These are phyloP conservation scores for Aureobasidium subglaciale DNA, from an alignment of 2,329 filamentous ascomycete genomes.

Conservation along the genomic window DNA sequence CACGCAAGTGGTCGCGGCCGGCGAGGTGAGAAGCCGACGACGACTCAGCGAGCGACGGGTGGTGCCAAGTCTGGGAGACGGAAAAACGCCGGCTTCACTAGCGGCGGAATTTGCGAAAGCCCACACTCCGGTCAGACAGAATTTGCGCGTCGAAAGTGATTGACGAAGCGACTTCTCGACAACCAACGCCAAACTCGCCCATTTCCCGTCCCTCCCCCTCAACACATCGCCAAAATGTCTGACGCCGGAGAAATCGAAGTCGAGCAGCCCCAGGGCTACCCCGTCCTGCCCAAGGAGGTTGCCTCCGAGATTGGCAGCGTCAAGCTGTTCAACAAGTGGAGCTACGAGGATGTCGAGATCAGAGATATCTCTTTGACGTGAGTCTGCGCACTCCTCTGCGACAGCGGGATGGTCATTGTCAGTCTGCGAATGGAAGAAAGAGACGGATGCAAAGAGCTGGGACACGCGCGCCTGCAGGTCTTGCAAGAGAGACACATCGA, in stretches of 20 bases:
- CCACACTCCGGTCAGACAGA: not conserved
- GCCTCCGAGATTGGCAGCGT: conserved; percentile 80
- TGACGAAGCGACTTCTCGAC: conserved; percentile 15
- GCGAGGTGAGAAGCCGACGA: not conserved
- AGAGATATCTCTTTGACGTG: conserved; percentile 99
- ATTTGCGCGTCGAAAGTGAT: not conserved
- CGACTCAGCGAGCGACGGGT: too few relatives aligned
- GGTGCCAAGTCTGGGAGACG: not conserved
- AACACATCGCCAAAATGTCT: conserved; percentile 68
- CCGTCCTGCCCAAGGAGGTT: conserved; percentile 89
- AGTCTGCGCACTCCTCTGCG: conserved; percentile 33
- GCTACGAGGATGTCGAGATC: conserved; percentile 98
- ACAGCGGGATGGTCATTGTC: conserved; percentile 10
- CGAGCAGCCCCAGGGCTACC: conserved; percentile 72
- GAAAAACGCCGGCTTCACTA: not conserved
- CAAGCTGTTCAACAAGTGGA: conserved; percentile 98
- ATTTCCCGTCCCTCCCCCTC: conserved; percentile 10
- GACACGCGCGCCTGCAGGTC: not conserved
- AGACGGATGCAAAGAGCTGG: not conserved
- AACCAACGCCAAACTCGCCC: conserved; percentile 12
- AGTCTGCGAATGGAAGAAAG: conserved; percentile 17
- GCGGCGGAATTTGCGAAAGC: not conserved
- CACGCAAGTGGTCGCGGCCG: not conserved
- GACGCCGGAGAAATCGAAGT: conserved; percentile 92
- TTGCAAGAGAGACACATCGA: not conserved